Base-by-base conservation (phyloP, 2,329 filamentous ascomycete genomes). In the Trichophyton schoenleinii region DNA sequence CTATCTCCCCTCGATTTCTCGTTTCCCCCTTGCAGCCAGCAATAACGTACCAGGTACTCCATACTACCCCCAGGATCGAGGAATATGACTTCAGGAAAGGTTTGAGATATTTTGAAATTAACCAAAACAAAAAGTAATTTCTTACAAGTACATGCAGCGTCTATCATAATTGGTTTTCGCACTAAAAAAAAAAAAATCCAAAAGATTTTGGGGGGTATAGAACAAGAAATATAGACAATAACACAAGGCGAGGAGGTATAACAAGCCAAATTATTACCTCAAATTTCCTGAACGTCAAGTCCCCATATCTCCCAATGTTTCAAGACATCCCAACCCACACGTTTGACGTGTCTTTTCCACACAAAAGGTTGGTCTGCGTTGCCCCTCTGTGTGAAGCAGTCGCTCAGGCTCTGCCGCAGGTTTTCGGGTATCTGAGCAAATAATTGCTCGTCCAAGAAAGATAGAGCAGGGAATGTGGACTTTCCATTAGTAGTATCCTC, bases 281-380 rank as follows among this genome's bases (percentile, higher is more conserved):
- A 73, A 60, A 72, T 67, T 57, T 77, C 74, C 66, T 74, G 70
- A 5, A 71, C 66, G 65, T 78, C 76, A 63, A 77, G 66, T 6
- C 69, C 71, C 74, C 75, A 78, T 18, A 78, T 73, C 61, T 77
- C 75, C 71, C 75, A 76, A 48, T 74, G 63, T 59, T 73, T 70
- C 13, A 77, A 64, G 3, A 74, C 71, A 3, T 77, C 73, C 72
- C 74, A 75, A 4, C 70, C 69, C 6, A 75, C 72, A 22, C 72
- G 70, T 6, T 69, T 69, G 25, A 75, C 66, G 9, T 65, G 66
- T 18, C 75, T 70, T 60, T 69, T 68, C 65, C 70, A 72, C 8
- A 70, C 28, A 18, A 38, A 55, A 7, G 52, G 52, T 6, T 55
- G 15, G n/a, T 55, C 28, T 15, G 13, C 1, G 11, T 28, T 20